phyloP scores from a whole-genome alignment of 768 basidiomycete species.

The Vishniacozyma victoriae region DNA sequence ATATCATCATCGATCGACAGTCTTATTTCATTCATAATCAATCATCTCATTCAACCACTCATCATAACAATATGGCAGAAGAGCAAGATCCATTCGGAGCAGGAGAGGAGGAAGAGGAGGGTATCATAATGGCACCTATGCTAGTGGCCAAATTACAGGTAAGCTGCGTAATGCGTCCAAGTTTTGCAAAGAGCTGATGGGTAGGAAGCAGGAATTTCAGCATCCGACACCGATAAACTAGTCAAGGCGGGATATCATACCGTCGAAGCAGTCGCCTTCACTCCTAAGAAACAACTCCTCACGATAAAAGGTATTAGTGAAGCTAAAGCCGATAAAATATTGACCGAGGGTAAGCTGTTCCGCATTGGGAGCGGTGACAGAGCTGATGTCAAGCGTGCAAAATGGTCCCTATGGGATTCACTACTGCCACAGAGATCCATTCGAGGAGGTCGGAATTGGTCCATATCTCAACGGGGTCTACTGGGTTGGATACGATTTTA shows the following conservation, averaged over 20 bases:
- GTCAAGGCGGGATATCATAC: conserved; percentile 86
- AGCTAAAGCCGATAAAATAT: conserved; percentile 92
- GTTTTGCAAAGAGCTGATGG: neutral
- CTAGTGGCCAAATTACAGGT: conserved; percentile 64
- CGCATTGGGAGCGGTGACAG: conserved; percentile 41
- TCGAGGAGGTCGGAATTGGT: conserved; percentile 89
- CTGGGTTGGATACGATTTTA: conserved; percentile 87
- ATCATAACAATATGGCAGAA: conserved; percentile 19
- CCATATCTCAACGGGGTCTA: conserved; percentile 92
- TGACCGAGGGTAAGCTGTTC: conserved; percentile 70
- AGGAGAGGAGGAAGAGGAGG: conserved; percentile 54
- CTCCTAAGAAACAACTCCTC: conserved; percentile 84
- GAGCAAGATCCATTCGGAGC: conserved; percentile 35
- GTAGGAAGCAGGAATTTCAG: conserved; percentile 80
- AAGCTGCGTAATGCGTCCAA: conserved; percentile 8
- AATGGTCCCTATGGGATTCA: conserved; percentile 94
- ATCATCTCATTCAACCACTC: neutral
- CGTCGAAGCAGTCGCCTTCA: conserved; percentile 91
- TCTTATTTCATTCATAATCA: neutral
- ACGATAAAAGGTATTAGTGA: conserved; percentile 96
- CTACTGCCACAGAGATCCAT: conserved; percentile 96
- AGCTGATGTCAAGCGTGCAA: too few species aligned
- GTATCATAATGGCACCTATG: conserved; percentile 68
- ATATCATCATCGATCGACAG: too few species aligned
- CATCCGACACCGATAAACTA: conserved; percentile 92